Conservation (phyloP, 177 flowering plant genomes). For the Tripterygium wilfordii region DNA sequence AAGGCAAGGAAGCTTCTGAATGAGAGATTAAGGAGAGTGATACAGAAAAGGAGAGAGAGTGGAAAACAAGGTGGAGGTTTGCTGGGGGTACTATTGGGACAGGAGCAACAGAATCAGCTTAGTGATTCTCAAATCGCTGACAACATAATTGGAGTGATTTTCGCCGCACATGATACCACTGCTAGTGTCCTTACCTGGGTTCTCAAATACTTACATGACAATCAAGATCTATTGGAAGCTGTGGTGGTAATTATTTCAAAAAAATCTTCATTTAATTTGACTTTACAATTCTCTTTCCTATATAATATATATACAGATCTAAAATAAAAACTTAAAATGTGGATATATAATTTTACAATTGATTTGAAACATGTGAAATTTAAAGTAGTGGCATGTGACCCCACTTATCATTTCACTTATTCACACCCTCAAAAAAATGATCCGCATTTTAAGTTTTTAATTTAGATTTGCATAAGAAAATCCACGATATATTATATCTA, state of each 20-base stretch:
- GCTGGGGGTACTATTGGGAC: conserved; percentile 42
- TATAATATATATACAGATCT: neutral
- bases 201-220: conserved; percentile 64
- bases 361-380: too few species aligned
- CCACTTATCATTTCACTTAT: too few species aligned
- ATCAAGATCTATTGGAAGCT: conserved; percentile 39
- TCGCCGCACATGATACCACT: conserved; percentile 91
- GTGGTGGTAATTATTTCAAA: conserved; percentile 41
- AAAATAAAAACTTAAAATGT: neutral
- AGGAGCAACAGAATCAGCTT: conserved; percentile 25
- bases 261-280: neutral
- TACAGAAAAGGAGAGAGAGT: conserved; percentile 46
- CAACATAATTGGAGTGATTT: conserved; percentile 79
- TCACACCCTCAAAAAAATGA: too few species aligned
- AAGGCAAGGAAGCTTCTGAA: conserved; percentile 66
- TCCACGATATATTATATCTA: too few species aligned
- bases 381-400: too few species aligned
- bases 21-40: conserved; percentile 43
- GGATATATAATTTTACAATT: too few species aligned
- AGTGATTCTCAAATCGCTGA: conserved; percentile 72
- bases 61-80: conserved; percentile 35
- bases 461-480: too few species aligned
- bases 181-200: conserved; percentile 81
- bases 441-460: too few species aligned
- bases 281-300: neutral